These are phyloP conservation scores for Aspergillus sparsus DNA, from an alignment of 495 filamentous ascomycete species.

Conservation along the genomic window DNA sequence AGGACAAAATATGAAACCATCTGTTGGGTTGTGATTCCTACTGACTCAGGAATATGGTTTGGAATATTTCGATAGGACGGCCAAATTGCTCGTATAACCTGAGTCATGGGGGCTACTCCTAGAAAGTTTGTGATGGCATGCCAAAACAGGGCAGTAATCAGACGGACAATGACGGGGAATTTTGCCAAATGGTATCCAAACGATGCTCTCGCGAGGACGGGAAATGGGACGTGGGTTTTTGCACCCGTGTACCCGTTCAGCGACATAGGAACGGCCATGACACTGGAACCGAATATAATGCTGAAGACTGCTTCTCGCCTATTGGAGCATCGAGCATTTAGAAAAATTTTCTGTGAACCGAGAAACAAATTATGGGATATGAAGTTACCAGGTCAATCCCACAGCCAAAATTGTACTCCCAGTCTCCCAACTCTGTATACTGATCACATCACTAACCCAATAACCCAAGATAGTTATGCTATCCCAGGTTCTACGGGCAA, in stretches of 20 bases:
- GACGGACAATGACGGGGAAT: slow-evolving; percentile 6
- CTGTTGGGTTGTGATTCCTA: slow-evolving; percentile 1
- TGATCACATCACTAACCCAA: slow-evolving; percentile 4
- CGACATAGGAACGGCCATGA: slow-evolving; percentile 1
- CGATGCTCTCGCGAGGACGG: not conserved
- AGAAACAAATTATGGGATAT: too few relatives aligned
- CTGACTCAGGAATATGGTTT: slow-evolving; percentile 1
- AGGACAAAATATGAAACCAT: slow-evolving; percentile 3
- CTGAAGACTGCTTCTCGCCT: slow-evolving; percentile 1
- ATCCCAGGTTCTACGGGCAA: not conserved
- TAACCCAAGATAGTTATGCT: not conserved
- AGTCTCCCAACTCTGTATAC: slow-evolving; percentile 3
- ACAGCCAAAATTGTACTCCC: slow-evolving; percentile 3
- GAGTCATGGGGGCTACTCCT: slow-evolving; percentile 2
- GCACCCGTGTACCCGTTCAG: slow-evolving; percentile 1
- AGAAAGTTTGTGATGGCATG: slow-evolving; percentile 4
- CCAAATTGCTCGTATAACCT: slow-evolving; percentile 2
- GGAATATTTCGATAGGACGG: slow-evolving; percentile 3
- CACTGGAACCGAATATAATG: not conserved
- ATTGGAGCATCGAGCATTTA: not conserved
- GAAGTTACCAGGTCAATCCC: not conserved
- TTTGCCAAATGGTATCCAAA: slow-evolving; percentile 1
- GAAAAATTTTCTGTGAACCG: not conserved
- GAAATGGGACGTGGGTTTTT: slow-evolving; percentile 3
- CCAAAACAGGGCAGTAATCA: not conserved